Percentiles rank a stretch among this genome's conserved stretches.
phyloP scores from a whole-genome alignment of 768 basidiomycete genomes.

The Crepidotus variabilis region DNA sequence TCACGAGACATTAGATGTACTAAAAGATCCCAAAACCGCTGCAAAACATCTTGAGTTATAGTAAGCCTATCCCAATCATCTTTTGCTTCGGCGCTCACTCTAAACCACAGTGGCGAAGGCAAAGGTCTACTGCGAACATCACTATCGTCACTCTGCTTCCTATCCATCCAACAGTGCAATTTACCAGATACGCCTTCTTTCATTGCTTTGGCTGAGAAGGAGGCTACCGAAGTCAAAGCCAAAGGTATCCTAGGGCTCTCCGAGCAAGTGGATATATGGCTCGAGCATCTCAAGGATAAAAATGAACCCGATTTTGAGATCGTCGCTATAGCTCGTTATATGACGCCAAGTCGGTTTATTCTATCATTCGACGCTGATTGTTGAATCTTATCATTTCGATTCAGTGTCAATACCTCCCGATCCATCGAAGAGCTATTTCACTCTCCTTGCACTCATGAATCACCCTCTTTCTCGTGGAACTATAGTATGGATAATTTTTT shows the following conservation, averaged over 20 bases:
- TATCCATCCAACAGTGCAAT: conserved; percentile 20
- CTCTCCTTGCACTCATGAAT: conserved; percentile 31
- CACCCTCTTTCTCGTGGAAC: conserved; percentile 46
- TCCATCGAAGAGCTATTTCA: conserved; percentile 39
- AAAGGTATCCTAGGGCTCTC: conserved; percentile 24
- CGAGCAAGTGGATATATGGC: conserved; percentile 37
- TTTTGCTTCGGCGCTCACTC: too few relatives aligned
- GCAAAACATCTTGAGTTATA: conserved; percentile 29
- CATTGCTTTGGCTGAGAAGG: conserved; percentile 16
- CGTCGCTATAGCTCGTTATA: conserved; percentile 18
- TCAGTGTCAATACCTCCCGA: conserved; percentile 20
- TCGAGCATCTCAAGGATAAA: conserved; percentile 25
- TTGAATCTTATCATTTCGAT: too few relatives aligned
- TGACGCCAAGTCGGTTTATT: conserved; percentile 9
- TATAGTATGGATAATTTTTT: conserved; percentile 37
- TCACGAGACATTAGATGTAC: conserved; percentile 5
- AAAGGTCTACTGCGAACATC: conserved; percentile 22
- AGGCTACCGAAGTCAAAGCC: conserved; percentile 20
- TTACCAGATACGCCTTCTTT: conserved; percentile 13
- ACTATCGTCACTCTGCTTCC: conserved; percentile 24
- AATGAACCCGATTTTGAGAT: conserved; percentile 23
- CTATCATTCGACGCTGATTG: too few relatives aligned
- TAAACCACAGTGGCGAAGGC: conserved; percentile 17
- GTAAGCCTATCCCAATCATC: conserved; percentile 8
- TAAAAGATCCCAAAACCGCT: conserved; percentile 36